Conservation (phyloP, 306 rosid genomes). For the cucumber (Cucumis sativus) region DNA sequence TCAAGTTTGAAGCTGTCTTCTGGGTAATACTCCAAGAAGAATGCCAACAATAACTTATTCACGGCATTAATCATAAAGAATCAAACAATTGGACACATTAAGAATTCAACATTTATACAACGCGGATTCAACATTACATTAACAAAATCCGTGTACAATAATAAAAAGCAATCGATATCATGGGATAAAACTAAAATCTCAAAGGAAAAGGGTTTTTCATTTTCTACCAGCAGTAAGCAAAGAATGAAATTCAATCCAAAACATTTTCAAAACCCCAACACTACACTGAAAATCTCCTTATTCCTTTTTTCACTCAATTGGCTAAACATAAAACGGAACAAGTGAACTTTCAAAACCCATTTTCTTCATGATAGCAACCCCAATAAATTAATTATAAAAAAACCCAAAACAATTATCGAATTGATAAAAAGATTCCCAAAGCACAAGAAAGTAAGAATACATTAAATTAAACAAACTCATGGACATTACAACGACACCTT, state of each 20-base stretch:
- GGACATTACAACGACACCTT: not conserved
- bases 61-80: not conserved
- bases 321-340: not conserved
- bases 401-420: not conserved
- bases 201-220: not conserved
- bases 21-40: not conserved
- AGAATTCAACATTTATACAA: not conserved
- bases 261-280: not conserved
- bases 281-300: not conserved
- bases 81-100: not conserved
- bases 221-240: not conserved
- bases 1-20: not conserved
- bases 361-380: not conserved
- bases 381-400: not conserved
- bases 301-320: not conserved
- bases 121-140: not conserved
- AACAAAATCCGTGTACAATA: not conserved
- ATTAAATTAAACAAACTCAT: not conserved
- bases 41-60: not conserved
- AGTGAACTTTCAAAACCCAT: not conserved
- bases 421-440: not conserved
- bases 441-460: not conserved
- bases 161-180: not conserved
- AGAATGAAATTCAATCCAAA: not conserved
- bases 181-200: not conserved